phyloP scores from a whole-genome alignment of 2,329 filamentous ascomycete genomes.

The Penicillium oxalicum region DNA sequence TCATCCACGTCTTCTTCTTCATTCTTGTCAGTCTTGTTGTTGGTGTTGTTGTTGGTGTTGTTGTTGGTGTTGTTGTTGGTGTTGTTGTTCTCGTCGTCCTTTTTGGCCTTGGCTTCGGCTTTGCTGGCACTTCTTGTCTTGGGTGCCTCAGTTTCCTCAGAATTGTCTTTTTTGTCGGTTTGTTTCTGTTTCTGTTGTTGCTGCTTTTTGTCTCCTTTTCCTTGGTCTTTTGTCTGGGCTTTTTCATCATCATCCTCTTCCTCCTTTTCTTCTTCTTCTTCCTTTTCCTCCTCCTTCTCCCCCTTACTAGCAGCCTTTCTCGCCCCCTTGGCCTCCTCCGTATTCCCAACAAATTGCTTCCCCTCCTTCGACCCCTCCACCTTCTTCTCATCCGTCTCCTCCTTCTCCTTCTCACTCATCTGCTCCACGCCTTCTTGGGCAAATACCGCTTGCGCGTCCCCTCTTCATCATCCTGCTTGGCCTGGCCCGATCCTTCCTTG shows the following conservation, averaged over 20 bases:
- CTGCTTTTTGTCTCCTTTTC: no score
- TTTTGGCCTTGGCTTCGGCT: neutral
- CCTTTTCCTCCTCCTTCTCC: neutral
- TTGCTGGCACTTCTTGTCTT: neutral
- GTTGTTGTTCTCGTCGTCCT: neutral
- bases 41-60: no score
- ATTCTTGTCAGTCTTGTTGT: no score
- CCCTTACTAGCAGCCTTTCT: constrained; percentile 34
- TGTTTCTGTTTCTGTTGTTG: neutral
- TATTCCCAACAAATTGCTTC: constrained; percentile 43
- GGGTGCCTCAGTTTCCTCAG: neutral
- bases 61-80: no score
- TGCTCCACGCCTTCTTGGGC: constrained; percentile 46
- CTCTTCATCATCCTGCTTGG: constrained; percentile 42
- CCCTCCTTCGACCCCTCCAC: constrained; percentile 32
- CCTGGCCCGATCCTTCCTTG: constrained; percentile 43
- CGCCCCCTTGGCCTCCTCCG: constrained; percentile 36
- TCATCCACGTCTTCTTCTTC: neutral
- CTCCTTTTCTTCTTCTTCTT: neutral
- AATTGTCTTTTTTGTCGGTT: neutral
- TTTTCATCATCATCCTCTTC: neutral
- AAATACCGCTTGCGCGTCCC: constrained; percentile 42
- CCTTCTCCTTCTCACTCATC: constrained; percentile 43
- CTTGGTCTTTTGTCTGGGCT: no score
- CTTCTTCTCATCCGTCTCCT: constrained; percentile 37